A percentile compares a stretch with the other conserved stretches of the same genome.
phyloP scores from a whole-genome alignment of 2,329 filamentous ascomycete genomes.

The Pyrenophora graminea region DNA sequence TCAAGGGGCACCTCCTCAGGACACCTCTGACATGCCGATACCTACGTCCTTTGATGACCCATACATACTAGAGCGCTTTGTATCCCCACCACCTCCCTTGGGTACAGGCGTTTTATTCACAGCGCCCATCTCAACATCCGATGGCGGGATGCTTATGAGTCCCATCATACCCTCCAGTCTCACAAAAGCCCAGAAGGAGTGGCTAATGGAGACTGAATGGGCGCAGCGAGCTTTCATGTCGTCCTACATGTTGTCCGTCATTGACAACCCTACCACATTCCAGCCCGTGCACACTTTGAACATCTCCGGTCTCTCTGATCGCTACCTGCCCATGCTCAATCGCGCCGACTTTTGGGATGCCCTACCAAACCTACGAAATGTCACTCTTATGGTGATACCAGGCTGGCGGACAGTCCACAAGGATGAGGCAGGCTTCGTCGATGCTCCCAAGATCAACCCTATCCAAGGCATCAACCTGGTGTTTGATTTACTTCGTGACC shows the following conservation, averaged over 20 bases:
- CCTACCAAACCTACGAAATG: constrained; percentile 58
- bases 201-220: constrained; percentile 70
- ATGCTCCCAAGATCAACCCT: constrained; percentile 56
- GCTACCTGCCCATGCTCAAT: constrained; percentile 61
- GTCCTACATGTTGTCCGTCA: constrained; percentile 67
- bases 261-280: constrained; percentile 63
- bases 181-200: constrained; percentile 67
- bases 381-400: constrained; percentile 66
- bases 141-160: constrained; percentile 29
- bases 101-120: constrained; percentile 42
- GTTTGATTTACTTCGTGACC: constrained; percentile 56
- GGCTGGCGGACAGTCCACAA: constrained; percentile 67
- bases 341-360: constrained; percentile 65
- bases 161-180: constrained; percentile 60
- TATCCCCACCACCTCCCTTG: constrained; percentile 16
- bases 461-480: constrained; percentile 58
- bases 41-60: constrained; percentile 29
- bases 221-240: constrained; percentile 70
- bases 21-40: constrained; percentile 21
- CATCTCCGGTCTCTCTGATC: constrained; percentile 67
- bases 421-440: constrained; percentile 56
- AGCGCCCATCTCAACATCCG: constrained; percentile 29
- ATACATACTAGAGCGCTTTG: constrained; percentile 25
- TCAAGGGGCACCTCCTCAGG: constrained; percentile 30
- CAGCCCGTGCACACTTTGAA: constrained; percentile 61